Conservation (phyloP, 805 yeast genomes). For the Ogataea trehaloabstinens region DNA sequence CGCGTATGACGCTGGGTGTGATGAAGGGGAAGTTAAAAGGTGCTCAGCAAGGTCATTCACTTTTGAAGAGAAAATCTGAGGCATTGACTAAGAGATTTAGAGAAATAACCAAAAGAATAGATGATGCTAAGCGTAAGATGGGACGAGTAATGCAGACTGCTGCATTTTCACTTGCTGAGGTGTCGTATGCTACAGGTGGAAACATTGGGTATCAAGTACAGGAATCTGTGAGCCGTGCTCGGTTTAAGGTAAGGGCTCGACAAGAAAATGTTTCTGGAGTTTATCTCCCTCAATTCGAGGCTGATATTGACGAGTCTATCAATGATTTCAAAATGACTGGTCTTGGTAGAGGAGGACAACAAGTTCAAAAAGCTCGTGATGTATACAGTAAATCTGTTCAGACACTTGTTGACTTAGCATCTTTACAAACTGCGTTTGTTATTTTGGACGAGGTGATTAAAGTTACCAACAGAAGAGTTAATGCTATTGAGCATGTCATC, state of each 20-base stretch:
- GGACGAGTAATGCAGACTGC: slow-evolving; percentile 98
- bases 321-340: slow-evolving; percentile 97
- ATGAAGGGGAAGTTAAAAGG: slow-evolving; percentile 97
- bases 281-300: slow-evolving; percentile 86
- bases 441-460: slow-evolving; percentile 96
- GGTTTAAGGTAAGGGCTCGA: slow-evolving; percentile 86
- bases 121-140: slow-evolving; percentile 95
- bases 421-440: slow-evolving; percentile 94
- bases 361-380: slow-evolving; percentile 88
- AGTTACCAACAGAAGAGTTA: slow-evolving; percentile 96
- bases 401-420: slow-evolving; percentile 91
- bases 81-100: slow-evolving; percentile 95
- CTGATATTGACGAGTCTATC: slow-evolving; percentile 75
- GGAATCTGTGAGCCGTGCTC: slow-evolving; percentile 86
- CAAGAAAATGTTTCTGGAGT: slow-evolving; percentile 98
- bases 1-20: slow-evolving; percentile 93
- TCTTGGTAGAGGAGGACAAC: slow-evolving; percentile 97
- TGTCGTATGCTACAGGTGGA: slow-evolving; percentile 95
- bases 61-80: slow-evolving; percentile 92
- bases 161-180: slow-evolving; percentile 95
- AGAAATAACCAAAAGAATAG: slow-evolving; percentile 91
- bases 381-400: slow-evolving; percentile 97
- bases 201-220: slow-evolving; percentile 94
- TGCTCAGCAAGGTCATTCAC: slow-evolving; percentile 93
- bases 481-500: slow-evolving; percentile 97